Base-by-base conservation (phyloP, 441 rosid species). In the Bocquillonia castaneifolia region DNA sequence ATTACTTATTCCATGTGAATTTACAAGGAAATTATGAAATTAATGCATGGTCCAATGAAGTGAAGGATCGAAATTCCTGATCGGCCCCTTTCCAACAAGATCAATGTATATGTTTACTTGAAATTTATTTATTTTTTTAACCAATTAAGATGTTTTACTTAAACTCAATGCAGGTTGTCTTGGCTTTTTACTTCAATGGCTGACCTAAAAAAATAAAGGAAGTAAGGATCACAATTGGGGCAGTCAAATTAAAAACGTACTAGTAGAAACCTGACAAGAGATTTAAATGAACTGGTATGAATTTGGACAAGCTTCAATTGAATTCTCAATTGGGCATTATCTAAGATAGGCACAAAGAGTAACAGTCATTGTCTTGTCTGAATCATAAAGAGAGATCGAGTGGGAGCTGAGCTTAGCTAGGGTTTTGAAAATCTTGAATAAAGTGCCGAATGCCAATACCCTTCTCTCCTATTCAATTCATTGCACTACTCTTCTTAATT, bases 391-490 rank as follows among this genome's bases (percentile, higher is more conserved):
- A 54, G 36, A 26, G 52, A 12, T 15, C n/a, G n/a, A n/a, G n/a
- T n/a, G n/a, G n/a, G n/a, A n/a, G n/a, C n/a, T n/a, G n/a, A n/a
- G 31, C 10, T 36, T 36, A 36, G 51, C 28, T 42, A 42, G 63
- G 71, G 54, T 57, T 58, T 17, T 68, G 56, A 31, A 45, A 64
- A 47, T 58, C 64, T 68, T 68, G 64, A 68, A 22, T 0, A 15
- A 5, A 20, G 64, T 68, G 72, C 72, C 71, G 13, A 31, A 13
- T 20, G 39, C 9, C 7, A 20, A 22, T n/a, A n/a, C n/a, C n/a
- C n/a, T n/a, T 23, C 26, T 23, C 0, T 39, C 28, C 37, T 44
- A 5, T 63, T 61, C 2, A 9, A 15, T 28, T 48, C 32, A 47
- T 22, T n/a, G n/a, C n/a, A n/a, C 40, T 36, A 36, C 40, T 36